These are phyloP conservation scores for Capillidium rhysosporum DNA, from an alignment of 371 early-diverging fungal genomes.

Conservation along the genomic window DNA sequence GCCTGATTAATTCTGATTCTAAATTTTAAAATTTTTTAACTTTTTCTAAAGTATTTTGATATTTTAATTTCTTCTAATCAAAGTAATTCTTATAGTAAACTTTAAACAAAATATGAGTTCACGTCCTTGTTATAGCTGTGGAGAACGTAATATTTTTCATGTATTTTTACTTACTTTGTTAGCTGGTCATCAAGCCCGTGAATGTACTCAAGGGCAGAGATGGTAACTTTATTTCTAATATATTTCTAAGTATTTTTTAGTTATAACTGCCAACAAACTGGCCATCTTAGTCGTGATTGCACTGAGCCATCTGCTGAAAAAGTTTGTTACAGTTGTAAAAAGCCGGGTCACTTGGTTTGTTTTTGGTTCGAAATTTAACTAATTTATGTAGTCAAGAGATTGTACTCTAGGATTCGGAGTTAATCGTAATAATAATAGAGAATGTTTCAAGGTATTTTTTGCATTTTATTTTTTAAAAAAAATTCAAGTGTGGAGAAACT, in stretches of 20 bases:
- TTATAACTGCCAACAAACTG: conserved; percentile 31
- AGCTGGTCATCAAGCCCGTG: conserved; percentile 43
- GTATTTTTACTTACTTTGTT: not conserved
- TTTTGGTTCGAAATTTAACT: not conserved
- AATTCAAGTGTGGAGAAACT: conserved; percentile 8
- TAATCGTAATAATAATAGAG: conserved; percentile 23
- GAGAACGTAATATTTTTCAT: not conserved
- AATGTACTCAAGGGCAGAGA: conserved; percentile 16
- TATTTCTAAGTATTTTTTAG: conserved; percentile 8
- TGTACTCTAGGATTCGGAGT: not conserved
- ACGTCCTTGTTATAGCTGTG: conserved; percentile 2
- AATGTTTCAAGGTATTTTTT: not conserved
- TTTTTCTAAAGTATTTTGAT: no score
- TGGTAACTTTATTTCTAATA: not conserved
- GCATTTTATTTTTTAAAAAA: not conserved
- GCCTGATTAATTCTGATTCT: no score
- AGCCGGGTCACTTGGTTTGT: conserved; percentile 4
- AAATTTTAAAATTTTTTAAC: no score
- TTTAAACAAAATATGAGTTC: no score
- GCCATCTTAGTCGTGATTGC: conserved; percentile 22
- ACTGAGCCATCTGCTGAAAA: conserved; percentile 26
- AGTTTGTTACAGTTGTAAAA: conserved; percentile 11
- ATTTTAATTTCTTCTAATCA: no score
- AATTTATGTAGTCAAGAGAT: not conserved
- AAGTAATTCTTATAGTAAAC: no score